Evolutionary conservation across 345 rosid species (phyloP), one percentile per base, ranked within the genome.

Genomic region (Rhodamnia rubescens): DNA sequence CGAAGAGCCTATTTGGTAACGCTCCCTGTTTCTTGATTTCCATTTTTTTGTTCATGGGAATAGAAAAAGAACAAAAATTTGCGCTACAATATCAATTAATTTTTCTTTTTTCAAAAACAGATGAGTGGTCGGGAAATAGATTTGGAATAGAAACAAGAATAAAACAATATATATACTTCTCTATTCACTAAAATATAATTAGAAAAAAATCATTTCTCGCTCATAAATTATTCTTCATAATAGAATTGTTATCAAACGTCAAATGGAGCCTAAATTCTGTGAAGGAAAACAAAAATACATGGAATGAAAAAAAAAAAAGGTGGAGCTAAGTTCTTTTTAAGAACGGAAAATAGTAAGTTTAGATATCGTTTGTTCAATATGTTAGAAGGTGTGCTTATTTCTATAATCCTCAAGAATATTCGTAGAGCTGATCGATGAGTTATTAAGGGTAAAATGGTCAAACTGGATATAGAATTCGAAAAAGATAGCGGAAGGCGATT

Each of bases 291-390:
- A 32, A 8, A 13, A 16, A 4, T 4, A 57, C 54, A 14, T 52
- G 54, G 54, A 52, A 52, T 52, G 18, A 10, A 57, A 8, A 64
- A 14, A 2, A 27, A 8, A 69, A 1, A 69, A 18, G 75, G 75
- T 2, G 75, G 24, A 8, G 44, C 24, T 64, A 64, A 32, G 59
- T 1, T 8, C 29, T 8, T 32, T 4, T 42, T 32, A 8, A 18
- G 78, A 32, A 61, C 74, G 11, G 32, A 0, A 32, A 69, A 8
- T 8, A 2, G 0, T 21, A 0, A 1, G 7, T 18, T 4, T 1
- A 1, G 47, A 69, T 18, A 18, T 69, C 9, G 2, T 18, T 69
- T 36, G 78, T 18, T 5, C 47, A 5, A 69, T 36, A 18, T 18
- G 47, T 69, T 4, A 69, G 7, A 4, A 5, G 47, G 78, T 4